phyloP scores from a whole-genome alignment of 176 grass and related monocot species.

The Cocos nucifera region DNA sequence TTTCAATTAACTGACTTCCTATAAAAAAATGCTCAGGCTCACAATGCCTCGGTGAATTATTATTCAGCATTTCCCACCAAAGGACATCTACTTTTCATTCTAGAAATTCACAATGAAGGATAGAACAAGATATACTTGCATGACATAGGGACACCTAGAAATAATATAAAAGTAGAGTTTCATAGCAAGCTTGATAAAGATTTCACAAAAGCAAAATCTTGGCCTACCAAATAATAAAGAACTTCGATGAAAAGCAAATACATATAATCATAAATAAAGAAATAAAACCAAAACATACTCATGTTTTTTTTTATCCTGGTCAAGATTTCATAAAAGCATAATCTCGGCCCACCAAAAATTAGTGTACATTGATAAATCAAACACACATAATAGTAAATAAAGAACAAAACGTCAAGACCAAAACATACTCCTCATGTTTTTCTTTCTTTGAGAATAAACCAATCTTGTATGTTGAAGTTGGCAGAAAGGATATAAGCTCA shows the following conservation, averaged over 20 bases:
- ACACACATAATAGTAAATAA: not conserved
- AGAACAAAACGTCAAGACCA: not conserved
- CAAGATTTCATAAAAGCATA: not conserved
- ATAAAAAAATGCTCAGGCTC: no score
- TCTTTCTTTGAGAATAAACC: constrained; percentile 53
- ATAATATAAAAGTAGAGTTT: no score
- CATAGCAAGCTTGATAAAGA: no score
- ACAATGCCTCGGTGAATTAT: no score
- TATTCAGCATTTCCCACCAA: no score
- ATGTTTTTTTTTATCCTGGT: not conserved
- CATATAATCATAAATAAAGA: not conserved
- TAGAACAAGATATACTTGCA: no score
- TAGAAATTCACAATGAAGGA: no score
- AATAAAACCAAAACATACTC: constrained; percentile 35
- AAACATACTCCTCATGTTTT: constrained; percentile 50
- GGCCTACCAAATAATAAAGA: constrained; percentile 5
- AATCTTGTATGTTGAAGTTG: constrained; percentile 32
- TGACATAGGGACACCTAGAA: no score
- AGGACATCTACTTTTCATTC: no score
- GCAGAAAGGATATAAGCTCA: constrained; percentile 65
- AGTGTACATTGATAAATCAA: not conserved
- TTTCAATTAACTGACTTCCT: no score
- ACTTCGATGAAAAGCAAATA: not conserved
- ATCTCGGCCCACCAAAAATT: constrained; percentile 2
- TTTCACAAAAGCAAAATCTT: not conserved